phyloP scores from a whole-genome alignment of 495 filamentous ascomycete species.

The Lasiosphaeriaceae sp. region DNA sequence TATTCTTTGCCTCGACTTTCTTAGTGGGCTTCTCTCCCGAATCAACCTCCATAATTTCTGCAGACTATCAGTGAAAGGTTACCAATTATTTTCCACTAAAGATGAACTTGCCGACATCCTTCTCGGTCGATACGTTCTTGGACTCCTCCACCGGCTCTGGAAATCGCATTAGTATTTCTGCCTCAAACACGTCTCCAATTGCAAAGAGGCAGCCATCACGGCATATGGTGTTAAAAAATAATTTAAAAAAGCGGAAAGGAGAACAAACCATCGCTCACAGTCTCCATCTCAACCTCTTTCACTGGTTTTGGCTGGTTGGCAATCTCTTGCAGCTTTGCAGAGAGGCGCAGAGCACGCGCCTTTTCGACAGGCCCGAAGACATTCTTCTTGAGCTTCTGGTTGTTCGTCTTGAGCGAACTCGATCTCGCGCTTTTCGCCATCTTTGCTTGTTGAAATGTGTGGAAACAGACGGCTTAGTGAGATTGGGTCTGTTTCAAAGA shows the following conservation, averaged over 20 bases:
- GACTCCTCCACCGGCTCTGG: constrained; percentile 15
- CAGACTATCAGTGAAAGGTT: constrained; percentile 13
- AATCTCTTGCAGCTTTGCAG: constrained; percentile 73
- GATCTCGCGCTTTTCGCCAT: constrained; percentile 85
- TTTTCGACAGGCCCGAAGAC: constrained; percentile 76
- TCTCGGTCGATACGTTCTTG: constrained; percentile 15
- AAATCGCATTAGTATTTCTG: constrained; percentile 5
- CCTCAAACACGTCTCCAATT: not conserved
- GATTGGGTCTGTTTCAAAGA: no score
- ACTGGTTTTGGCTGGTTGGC: constrained; percentile 61
- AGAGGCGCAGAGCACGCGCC: constrained; percentile 72
- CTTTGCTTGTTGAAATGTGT: constrained; percentile 18
- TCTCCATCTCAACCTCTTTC: constrained; percentile 35
- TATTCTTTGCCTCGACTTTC: constrained; percentile 30
- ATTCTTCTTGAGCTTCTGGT: constrained; percentile 64
- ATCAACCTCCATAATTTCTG: constrained; percentile 48
- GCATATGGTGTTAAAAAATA: no score
- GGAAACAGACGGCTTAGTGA: not conserved
- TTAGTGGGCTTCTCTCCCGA: constrained; percentile 25
- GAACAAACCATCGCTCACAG: constrained; percentile 16
- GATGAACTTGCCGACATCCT: constrained; percentile 34
- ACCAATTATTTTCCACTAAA: not conserved
- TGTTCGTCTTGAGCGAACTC: constrained; percentile 73
- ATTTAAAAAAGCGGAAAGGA: no score
- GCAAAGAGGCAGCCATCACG: not conserved